Evolutionary conservation across 768 basidiomycete genomes (phyloP).

Genomic region (Gloeopeniophorella convolvens): DNA sequence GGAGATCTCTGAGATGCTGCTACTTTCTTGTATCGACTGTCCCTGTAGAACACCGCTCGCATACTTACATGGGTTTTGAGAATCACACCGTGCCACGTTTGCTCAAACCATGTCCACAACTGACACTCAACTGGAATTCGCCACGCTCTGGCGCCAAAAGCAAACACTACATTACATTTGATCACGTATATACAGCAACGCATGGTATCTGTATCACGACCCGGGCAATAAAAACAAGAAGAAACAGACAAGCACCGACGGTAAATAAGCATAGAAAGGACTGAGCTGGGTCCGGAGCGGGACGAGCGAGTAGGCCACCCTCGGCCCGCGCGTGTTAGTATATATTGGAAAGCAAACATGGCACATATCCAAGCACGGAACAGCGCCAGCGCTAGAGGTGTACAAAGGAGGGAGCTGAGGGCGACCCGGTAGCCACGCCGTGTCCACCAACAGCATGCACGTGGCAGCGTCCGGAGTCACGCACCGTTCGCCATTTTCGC

Average conservation of each 20-base stretch:
- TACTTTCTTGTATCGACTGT: neutral
- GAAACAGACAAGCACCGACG: neutral
- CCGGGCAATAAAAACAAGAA: neutral
- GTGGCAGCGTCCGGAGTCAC: no score
- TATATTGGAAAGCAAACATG: no score
- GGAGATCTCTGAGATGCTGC: conserved; percentile 39
- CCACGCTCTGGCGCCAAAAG: neutral
- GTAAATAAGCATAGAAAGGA: conserved; percentile 4
- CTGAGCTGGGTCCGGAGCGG: no score
- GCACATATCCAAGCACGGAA: neutral
- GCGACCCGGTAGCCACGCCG: no score
- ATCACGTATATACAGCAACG: conserved; percentile 10
- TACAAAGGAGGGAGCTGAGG: neutral
- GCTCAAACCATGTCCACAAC: no score
- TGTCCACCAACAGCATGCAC: no score
- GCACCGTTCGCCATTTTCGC: conserved; percentile 51
- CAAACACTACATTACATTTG: conserved; percentile 7
- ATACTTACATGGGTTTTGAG: no score
- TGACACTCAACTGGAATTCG: no score
- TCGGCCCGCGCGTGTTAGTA: no score
- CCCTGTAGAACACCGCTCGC: neutral
- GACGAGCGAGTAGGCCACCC: neutral
- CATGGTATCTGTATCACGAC: conserved; percentile 9
- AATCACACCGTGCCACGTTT: no score
- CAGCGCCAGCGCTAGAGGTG: conserved; percentile 12